Evolutionary conservation across 2,329 filamentous ascomycete genomes (phyloP).

Genomic region (Mycosphaerelloides madeirae): DNA sequence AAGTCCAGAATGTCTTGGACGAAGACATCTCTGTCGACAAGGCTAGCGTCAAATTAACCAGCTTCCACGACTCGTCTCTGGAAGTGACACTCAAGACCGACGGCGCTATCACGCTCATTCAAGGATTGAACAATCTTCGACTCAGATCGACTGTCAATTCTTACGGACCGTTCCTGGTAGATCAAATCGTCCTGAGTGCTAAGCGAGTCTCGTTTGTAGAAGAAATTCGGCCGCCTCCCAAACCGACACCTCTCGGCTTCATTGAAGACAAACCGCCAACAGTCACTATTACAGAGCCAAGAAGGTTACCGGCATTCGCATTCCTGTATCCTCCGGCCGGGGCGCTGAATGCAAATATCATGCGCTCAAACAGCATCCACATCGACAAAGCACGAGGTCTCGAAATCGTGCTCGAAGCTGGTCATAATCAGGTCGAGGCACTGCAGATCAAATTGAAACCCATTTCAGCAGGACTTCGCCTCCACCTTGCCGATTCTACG

Average conservation of each 20-base stretch:
- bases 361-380: slow-evolving; percentile 65
- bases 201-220: slow-evolving; percentile 62
- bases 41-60: slow-evolving; percentile 60
- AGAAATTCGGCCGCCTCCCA: slow-evolving; percentile 47
- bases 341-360: slow-evolving; percentile 64
- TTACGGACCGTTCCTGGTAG: slow-evolving; percentile 69
- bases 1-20: slow-evolving; percentile 65
- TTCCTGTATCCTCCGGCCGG: slow-evolving; percentile 67
- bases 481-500: slow-evolving; percentile 50
- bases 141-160: slow-evolving; percentile 55
- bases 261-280: slow-evolving; percentile 33
- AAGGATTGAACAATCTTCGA: slow-evolving; percentile 51
- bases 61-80: slow-evolving; percentile 52
- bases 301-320: slow-evolving; percentile 44
- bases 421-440: slow-evolving; percentile 62
- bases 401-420: slow-evolving; percentile 67
- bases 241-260: slow-evolving; percentile 47
- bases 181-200: slow-evolving; percentile 62
- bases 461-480: slow-evolving; percentile 56
- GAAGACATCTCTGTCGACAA: slow-evolving; percentile 64
- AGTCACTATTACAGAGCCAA: slow-evolving; percentile 15
- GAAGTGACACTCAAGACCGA: slow-evolving; percentile 63
- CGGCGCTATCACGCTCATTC: slow-evolving; percentile 46
- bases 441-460: slow-evolving; percentile 52
- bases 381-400: slow-evolving; percentile 74